Conservation (phyloP, 129 eudicot species). For the Oenanthe sinensis region DNA sequence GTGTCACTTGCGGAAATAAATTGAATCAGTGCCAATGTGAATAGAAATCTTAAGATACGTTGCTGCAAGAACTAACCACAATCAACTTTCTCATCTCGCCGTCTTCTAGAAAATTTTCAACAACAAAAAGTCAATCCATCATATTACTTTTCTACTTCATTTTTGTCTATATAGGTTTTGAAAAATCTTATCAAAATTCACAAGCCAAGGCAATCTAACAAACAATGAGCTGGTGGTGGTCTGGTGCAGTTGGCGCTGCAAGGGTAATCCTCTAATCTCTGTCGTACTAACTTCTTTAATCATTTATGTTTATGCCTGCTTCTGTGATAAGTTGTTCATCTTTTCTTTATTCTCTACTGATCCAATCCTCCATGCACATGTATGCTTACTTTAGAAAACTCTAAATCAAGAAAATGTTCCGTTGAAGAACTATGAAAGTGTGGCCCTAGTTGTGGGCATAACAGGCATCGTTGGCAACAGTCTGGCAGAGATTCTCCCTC, state of each 20-base stretch:
- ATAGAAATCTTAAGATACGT: too few relatives aligned
- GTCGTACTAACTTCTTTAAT: too few relatives aligned
- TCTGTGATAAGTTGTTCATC: neutral
- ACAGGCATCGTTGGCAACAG: conserved; percentile 86
- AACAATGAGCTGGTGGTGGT: conserved; percentile 77
- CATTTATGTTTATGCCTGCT: too few relatives aligned
- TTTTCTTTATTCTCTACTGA: neutral
- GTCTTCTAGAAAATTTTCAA: too few relatives aligned
- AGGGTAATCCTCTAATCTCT: conserved; percentile 16
- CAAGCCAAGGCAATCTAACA: neutral
- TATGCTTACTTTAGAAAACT: conserved; percentile 36
- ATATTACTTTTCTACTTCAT: too few relatives aligned
- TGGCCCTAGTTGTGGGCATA: conserved; percentile 60
- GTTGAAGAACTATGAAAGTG: conserved; percentile 45
- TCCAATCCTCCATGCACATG: neutral
- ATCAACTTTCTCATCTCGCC: too few relatives aligned
- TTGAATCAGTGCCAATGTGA: too few relatives aligned
- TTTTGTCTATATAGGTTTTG: too few relatives aligned
- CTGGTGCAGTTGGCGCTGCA: conserved; percentile 57
- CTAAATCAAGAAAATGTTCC: conserved; percentile 46
- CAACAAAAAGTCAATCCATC: too few relatives aligned
- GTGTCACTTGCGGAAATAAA: too few relatives aligned
- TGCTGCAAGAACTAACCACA: too few relatives aligned
- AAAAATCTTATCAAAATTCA: neutral
- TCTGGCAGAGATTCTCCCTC: conserved; percentile 71